These are phyloP conservation scores for Nothomitra cinnamomea DNA, from an alignment of 2,329 filamentous ascomycete species.

Conservation along the genomic window DNA sequence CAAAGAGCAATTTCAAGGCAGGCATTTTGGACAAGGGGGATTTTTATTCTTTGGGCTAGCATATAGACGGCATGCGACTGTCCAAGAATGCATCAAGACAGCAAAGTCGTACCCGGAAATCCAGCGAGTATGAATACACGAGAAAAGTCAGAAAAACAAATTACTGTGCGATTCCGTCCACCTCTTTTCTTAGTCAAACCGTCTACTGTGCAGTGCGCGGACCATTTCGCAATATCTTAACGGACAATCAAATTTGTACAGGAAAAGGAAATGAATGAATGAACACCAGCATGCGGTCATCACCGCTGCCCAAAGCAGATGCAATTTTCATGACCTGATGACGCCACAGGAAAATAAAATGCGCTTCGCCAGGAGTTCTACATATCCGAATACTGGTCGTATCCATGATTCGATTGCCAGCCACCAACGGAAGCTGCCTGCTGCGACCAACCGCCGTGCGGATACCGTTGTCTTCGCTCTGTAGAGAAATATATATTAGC, in stretches of 20 bases:
- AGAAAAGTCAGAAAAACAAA: too few species aligned
- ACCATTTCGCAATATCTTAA: not conserved
- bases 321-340: not conserved
- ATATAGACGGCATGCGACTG: too few species aligned
- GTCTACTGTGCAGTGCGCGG: too few species aligned
- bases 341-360: not conserved
- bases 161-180: too few species aligned
- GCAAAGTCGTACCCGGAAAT: too few species aligned
- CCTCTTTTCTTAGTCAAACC: too few species aligned
- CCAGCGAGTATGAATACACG: too few species aligned
- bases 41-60: too few species aligned
- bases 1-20: too few species aligned
- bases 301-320: not conserved
- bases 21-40: too few species aligned
- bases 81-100: too few species aligned
- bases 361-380: not conserved
- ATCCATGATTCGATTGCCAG: not conserved
- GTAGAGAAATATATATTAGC: not conserved
- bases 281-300: not conserved
- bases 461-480: slow-evolving; percentile 2
- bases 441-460: not conserved
- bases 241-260: not conserved
- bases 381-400: slow-evolving; percentile 3
- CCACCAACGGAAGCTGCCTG: not conserved
- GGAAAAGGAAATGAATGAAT: not conserved